Evolutionary conservation across 2,329 filamentous ascomycete genomes (phyloP).

Genomic region (Leptodontidium sp.): DNA sequence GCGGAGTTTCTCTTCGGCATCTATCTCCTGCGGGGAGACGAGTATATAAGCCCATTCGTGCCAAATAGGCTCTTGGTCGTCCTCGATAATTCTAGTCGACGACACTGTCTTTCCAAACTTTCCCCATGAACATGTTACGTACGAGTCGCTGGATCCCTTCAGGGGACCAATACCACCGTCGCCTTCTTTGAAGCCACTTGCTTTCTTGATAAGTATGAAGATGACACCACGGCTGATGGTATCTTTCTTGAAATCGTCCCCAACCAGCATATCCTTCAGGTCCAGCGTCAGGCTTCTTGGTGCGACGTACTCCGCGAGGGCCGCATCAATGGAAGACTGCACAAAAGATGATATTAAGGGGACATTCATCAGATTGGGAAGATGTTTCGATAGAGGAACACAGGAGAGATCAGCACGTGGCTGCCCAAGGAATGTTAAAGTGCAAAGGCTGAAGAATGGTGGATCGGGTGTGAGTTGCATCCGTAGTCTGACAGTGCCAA

Average conservation of each 20-base stretch:
- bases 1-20: constrained; percentile 73
- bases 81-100: constrained; percentile 70
- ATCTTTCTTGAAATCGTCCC: constrained; percentile 82
- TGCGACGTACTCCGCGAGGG: constrained; percentile 78
- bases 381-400: constrained; percentile 72
- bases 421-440: constrained; percentile 77
- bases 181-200: constrained; percentile 75
- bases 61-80: constrained; percentile 75
- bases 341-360: constrained; percentile 62
- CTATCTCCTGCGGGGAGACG: constrained; percentile 74
- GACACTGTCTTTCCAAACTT: constrained; percentile 77
- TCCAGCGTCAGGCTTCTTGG: constrained; percentile 78
- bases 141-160: constrained; percentile 72
- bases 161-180: constrained; percentile 69
- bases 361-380: constrained; percentile 77
- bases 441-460: constrained; percentile 79
- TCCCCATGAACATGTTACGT: constrained; percentile 77
- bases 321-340: constrained; percentile 50
- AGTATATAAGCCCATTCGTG: constrained; percentile 75
- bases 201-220: constrained; percentile 70
- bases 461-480: constrained; percentile 79
- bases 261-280: constrained; percentile 79
- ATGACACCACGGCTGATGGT: constrained; percentile 70
- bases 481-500: constrained; percentile 74
- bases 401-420: constrained; percentile 77